A percentile compares a stretch with the other conserved stretches of the same genome.
Conservation (phyloP, 768 basidiomycete genomes). For the Termitomyces heimii region DNA sequence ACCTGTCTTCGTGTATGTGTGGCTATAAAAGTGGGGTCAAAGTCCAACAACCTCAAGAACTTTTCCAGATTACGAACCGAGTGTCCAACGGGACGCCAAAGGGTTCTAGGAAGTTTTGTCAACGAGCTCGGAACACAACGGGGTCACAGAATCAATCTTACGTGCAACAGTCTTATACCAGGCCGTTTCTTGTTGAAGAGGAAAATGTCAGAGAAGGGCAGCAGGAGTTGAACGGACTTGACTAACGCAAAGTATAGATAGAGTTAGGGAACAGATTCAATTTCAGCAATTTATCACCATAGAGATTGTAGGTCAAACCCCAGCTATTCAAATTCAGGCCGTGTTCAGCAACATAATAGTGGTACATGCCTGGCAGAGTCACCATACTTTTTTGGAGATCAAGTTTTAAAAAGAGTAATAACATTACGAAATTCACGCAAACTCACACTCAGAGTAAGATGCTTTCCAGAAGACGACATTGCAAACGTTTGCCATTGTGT, state of each 20-base stretch:
- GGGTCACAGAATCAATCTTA: conserved; percentile 20
- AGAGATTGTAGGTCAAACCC: conserved; percentile 62
- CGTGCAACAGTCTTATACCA: conserved; percentile 45
- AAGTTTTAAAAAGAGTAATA: neutral
- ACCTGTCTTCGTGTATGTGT: conserved; percentile 56
- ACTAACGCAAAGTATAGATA: conserved; percentile 42
- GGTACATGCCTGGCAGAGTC: conserved; percentile 34
- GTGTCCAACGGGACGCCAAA: conserved; percentile 47
- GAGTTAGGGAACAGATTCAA: conserved; percentile 47
- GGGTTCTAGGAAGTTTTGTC: conserved; percentile 20
- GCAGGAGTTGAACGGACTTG: neutral
- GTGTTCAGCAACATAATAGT: conserved; percentile 9
- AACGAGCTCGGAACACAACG: neutral
- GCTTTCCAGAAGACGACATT: conserved; percentile 41
- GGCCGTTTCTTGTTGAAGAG: conserved; percentile 31
- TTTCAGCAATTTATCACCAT: conserved; percentile 50
- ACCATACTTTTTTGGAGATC: conserved; percentile 35
- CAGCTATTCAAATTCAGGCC: conserved; percentile 28
- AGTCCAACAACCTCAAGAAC: neutral
- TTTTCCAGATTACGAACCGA: conserved; percentile 20
- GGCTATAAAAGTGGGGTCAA: conserved; percentile 17
- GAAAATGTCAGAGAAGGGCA: neutral
- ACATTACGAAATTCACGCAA: neutral
- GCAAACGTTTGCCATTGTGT: conserved; percentile 49
- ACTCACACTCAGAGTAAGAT: conserved; percentile 48